Evolutionary conservation across 1,284 basidiomycete species (phyloP).

Genomic region (Agaricales sp.): DNA sequence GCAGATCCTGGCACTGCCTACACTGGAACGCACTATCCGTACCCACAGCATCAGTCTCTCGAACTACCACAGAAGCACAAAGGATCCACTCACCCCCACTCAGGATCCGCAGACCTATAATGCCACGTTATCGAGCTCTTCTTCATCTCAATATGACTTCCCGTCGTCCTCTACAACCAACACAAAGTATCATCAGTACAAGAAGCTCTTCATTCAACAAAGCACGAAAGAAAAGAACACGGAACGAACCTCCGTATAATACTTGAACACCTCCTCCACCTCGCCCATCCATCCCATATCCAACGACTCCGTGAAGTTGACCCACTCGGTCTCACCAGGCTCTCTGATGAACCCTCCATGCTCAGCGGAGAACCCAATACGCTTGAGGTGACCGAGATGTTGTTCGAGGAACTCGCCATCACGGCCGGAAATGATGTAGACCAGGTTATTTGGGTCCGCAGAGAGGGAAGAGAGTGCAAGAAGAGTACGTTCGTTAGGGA

Average conservation of each 20-base stretch:
- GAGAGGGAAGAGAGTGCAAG: conserved; percentile 66
- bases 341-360: conserved; percentile 90
- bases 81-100: conserved; percentile 85
- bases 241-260: conserved; percentile 81
- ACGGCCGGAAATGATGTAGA: conserved; percentile 98
- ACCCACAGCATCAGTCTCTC: conserved; percentile 13
- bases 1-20: conserved; percentile 90
- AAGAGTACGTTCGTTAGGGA: conserved; percentile 73
- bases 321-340: conserved; percentile 63
- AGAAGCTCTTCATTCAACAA: background rate
- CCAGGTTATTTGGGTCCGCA: conserved; percentile 78
- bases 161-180: conserved; percentile 57
- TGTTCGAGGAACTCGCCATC: conserved; percentile 88
- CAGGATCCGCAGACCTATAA: conserved; percentile 87
- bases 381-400: conserved; percentile 79
- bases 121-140: conserved; percentile 98
- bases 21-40: conserved; percentile 81
- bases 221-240: conserved; percentile 1
- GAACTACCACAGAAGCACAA: conserved; percentile 2
- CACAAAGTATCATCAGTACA: conserved; percentile 5
- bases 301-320: conserved; percentile 81
- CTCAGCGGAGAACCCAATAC: conserved; percentile 90
- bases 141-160: conserved; percentile 95
- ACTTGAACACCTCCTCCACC: conserved; percentile 91
- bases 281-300: conserved; percentile 99